Evolutionary conservation across 805 yeast species (phyloP), one percentile per base, ranked within the genome.

Genomic region (Candida awuae): DNA sequence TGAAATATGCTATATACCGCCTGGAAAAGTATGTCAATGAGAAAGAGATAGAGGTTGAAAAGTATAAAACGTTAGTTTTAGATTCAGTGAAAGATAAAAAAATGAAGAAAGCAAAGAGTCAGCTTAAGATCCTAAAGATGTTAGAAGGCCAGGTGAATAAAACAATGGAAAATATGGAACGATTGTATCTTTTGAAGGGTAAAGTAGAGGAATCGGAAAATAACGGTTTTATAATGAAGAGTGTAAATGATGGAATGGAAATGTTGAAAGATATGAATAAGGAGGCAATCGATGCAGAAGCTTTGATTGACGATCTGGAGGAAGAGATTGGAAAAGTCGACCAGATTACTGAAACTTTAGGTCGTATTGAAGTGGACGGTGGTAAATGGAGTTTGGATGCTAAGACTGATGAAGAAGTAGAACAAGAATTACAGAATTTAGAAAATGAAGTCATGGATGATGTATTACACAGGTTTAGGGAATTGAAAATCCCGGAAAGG

Each of bases 201-300:
- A 53, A 50, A 29, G 45, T 60, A 16, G 55, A 56, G 27, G 58
- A 54, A 30, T 54, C 61, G 10, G 49, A 50, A 21, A 50, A 44
- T 36, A 55, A 53, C 37, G n/a, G n/a, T 13, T 12, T 25, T 25
- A 4, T 25, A 9, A 25, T 25, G 10, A 10, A 10, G n/a, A 25
- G 28, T 9, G 6, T 25, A 13, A 25, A 25, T 6, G n/a, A 43
- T 14, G 34, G 54, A 1, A 38, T 60, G 27, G 50, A 50, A 33
- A 38, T 45, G 2, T 38, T 61, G 33, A 58, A 60, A 35, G 39
- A 33, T 1, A 44, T 51, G 35, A 43, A 44, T 4, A 49, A 48
- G 4, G 45, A 22, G 2, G 40, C 32, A 4, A 34, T 43, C 14
- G 29, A 48, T 25, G 42, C 56, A 13, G 55, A 56, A 21, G 35